These are phyloP conservation scores for Umbelopsis ramanniana DNA, from an alignment of 192 early-diverging fungal genomes.

Conservation along the genomic window DNA sequence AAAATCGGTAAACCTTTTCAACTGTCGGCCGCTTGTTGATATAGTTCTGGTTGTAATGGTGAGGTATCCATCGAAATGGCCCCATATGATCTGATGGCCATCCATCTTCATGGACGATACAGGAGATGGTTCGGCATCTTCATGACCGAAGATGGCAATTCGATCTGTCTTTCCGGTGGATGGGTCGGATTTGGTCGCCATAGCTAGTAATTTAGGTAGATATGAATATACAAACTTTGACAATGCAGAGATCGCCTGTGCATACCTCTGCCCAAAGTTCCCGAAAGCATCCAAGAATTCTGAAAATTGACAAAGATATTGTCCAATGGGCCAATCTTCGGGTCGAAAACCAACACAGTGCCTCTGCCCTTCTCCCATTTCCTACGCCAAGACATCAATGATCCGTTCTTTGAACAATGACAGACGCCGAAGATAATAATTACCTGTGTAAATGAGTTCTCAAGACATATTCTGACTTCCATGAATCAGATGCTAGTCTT, in stretches of 20 bases:
- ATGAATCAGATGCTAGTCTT: slow-evolving; percentile 33
- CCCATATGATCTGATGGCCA: slow-evolving; percentile 63
- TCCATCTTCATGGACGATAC: slow-evolving; percentile 60
- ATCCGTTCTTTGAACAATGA: no score
- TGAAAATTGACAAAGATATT: slow-evolving; percentile 52
- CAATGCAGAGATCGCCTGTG: not conserved
- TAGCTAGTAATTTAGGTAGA: slow-evolving; percentile 38
- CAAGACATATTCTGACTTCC: slow-evolving; percentile 48
- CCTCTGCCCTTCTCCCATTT: slow-evolving; percentile 57
- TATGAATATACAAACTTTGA: not conserved
- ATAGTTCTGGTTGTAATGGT: slow-evolving; percentile 52
- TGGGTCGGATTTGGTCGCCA: slow-evolving; percentile 61
- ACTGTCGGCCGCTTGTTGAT: slow-evolving; percentile 34
- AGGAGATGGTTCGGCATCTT: slow-evolving; percentile 39
- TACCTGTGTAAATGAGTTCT: slow-evolving; percentile 44
- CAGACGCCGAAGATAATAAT: not conserved
- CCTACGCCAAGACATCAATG: slow-evolving; percentile 18
- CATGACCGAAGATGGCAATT: slow-evolving; percentile 51
- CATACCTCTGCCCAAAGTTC: slow-evolving; percentile 53
- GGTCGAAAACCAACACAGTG: slow-evolving; percentile 53
- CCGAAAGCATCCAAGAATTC: slow-evolving; percentile 56
- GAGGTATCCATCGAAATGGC: slow-evolving; percentile 57
- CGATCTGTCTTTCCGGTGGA: slow-evolving; percentile 63
- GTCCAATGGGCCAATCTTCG: slow-evolving; percentile 60
- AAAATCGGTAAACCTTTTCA: slow-evolving; percentile 56